Evolutionary conservation across 2,329 filamentous ascomycete genomes (phyloP).

Genomic region (Fusarium burgessii): DNA sequence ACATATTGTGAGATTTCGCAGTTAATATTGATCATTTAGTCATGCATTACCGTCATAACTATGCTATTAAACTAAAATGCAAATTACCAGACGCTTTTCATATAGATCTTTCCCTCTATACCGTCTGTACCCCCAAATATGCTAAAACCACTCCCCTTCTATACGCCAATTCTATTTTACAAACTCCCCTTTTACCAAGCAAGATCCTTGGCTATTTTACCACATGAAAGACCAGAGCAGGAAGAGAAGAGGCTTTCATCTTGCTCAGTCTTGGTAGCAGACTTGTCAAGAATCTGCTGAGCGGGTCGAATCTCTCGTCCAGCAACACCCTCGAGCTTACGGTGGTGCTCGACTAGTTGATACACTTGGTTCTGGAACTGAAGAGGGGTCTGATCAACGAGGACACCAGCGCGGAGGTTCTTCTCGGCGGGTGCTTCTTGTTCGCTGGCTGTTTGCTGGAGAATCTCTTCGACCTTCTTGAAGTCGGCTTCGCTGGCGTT

Average conservation of each 20-base stretch:
- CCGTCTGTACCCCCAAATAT: not conserved
- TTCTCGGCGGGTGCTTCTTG: constrained; percentile 25
- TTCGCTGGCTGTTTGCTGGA: constrained; percentile 22
- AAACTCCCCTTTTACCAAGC: constrained; percentile 16
- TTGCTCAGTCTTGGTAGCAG: constrained; percentile 28
- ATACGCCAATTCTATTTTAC: constrained; percentile 25
- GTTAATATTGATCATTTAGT: too few species aligned
- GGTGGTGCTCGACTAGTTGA: constrained; percentile 33
- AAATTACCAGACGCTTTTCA: not conserved
- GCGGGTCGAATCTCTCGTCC: constrained; percentile 33
- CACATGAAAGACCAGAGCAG: constrained; percentile 30
- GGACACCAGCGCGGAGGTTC: constrained; percentile 11
- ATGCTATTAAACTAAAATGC: not conserved
- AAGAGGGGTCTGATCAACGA: constrained; percentile 21
- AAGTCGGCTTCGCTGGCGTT: constrained; percentile 28
- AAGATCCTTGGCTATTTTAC: constrained; percentile 28
- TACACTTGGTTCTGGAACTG: constrained; percentile 35
- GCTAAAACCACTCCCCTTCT: not conserved
- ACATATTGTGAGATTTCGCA: not conserved
- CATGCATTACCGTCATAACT: not conserved
- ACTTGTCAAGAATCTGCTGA: constrained; percentile 29
- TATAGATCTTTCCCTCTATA: not conserved
- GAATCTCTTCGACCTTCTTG: constrained; percentile 14
- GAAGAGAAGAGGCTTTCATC: constrained; percentile 32
- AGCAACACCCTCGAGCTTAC: constrained; percentile 25